These are phyloP conservation scores for Colletotrichum horii DNA, from an alignment of 2,329 filamentous ascomycete genomes.

Conservation along the genomic window DNA sequence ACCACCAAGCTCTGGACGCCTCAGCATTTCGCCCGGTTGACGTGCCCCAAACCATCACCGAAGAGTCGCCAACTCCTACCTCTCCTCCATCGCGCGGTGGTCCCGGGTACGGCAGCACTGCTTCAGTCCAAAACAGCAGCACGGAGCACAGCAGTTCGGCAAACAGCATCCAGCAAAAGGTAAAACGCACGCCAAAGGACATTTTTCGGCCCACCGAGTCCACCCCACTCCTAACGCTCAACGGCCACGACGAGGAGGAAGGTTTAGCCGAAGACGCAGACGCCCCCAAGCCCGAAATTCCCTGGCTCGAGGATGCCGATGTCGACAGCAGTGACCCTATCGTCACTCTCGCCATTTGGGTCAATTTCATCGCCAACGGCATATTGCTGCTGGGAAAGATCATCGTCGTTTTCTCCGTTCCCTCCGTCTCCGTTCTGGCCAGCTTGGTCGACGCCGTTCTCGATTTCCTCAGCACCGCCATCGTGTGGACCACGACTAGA, in stretches of 20 bases:
- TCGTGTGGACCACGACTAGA: conserved; percentile 79
- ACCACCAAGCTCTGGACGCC: conserved; percentile 66
- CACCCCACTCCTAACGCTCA: conserved; percentile 64
- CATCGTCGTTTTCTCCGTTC: conserved; percentile 76
- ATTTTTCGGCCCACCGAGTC: conserved; percentile 80
- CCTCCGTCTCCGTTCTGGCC: conserved; percentile 81
- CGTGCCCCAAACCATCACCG: conserved; percentile 77
- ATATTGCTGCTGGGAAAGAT: conserved; percentile 79
- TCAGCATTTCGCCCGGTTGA: conserved; percentile 60
- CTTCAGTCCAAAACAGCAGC: conserved; percentile 18
- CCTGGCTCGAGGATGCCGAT: conserved; percentile 74
- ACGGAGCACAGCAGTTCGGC: conserved; percentile 20
- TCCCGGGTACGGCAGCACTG: conserved; percentile 22
- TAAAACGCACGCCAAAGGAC: conserved; percentile 83
- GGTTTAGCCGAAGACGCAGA: conserved; percentile 31
- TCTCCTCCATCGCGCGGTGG: conserved; percentile 27
- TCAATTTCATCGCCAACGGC: conserved; percentile 82
- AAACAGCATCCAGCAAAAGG: conserved; percentile 46
- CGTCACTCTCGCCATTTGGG: conserved; percentile 85
- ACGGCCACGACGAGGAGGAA: conserved; percentile 46
- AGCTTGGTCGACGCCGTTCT: conserved; percentile 80
- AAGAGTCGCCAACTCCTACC: conserved; percentile 57
- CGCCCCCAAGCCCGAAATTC: conserved; percentile 61
- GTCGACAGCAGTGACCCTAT: conserved; percentile 76
- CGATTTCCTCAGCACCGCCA: conserved; percentile 81